phyloP scores from a whole-genome alignment of 768 basidiomycete species.

The Wakefieldia striispora region DNA sequence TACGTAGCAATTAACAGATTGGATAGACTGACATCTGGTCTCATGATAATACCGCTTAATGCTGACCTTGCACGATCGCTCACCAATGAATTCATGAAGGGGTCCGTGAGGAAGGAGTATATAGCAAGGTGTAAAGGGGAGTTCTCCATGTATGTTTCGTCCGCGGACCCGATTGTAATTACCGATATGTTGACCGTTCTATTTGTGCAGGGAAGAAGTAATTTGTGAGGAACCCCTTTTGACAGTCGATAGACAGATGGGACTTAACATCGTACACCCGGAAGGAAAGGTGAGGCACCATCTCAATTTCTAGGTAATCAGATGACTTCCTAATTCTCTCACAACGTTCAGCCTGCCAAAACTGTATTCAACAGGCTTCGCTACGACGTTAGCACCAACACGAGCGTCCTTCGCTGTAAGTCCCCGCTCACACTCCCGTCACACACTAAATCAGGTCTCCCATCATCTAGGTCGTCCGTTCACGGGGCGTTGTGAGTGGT shows the following conservation, averaged over 20 bases:
- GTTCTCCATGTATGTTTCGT: slow-evolving; percentile 75
- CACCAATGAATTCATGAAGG: slow-evolving; percentile 77
- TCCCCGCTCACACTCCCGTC: background rate
- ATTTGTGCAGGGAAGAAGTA: slow-evolving; percentile 62
- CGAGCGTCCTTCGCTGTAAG: slow-evolving; percentile 83
- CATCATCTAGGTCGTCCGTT: slow-evolving; percentile 65
- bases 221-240: slow-evolving; percentile 82
- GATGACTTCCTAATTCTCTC: background rate
- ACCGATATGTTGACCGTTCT: background rate
- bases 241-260: slow-evolving; percentile 95
- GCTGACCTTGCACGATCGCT: slow-evolving; percentile 64
- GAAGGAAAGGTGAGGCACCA: slow-evolving; percentile 74
- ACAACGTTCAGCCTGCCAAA: slow-evolving; percentile 62
- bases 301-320: background rate
- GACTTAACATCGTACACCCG: slow-evolving; percentile 92
- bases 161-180: background rate
- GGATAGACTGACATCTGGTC: slow-evolving; percentile 90
- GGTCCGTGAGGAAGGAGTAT: slow-evolving; percentile 88
- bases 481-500: slow-evolving; percentile 84
- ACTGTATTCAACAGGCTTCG: slow-evolving; percentile 83
- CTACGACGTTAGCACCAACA: slow-evolving; percentile 78
- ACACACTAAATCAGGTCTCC: slow-evolving; percentile 2
- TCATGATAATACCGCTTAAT: slow-evolving; percentile 89
- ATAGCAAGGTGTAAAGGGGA: slow-evolving; percentile 82
- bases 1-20: slow-evolving; percentile 85